Evolutionary conservation across 352 stramenopile species (phyloP).

Genomic region (Phytophthora hibernalis): DNA sequence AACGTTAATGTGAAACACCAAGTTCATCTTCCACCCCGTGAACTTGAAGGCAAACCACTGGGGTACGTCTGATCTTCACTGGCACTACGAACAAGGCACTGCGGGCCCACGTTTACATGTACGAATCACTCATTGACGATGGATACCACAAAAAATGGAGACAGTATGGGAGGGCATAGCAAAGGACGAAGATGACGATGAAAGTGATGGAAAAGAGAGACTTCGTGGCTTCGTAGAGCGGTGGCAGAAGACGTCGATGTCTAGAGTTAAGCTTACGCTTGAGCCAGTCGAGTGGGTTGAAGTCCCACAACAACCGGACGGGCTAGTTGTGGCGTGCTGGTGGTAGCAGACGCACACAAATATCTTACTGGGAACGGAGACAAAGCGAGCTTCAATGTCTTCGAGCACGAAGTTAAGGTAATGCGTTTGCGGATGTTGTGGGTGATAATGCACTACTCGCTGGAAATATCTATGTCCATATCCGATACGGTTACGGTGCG

Average conservation of each 20-base stretch:
- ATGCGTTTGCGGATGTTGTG: conserved; percentile 12
- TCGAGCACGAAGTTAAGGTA: too few species aligned
- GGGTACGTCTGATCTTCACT: not conserved
- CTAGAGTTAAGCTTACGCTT: not conserved
- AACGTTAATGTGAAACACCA: not conserved
- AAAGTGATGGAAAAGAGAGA: not conserved
- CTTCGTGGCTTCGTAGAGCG: not conserved
- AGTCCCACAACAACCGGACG: not conserved
- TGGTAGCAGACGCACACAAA: conserved; percentile 2
- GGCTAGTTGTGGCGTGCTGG: conserved; percentile 6
- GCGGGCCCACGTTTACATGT: conserved; percentile 6
- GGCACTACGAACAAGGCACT: not conserved
- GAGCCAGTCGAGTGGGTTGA: conserved; percentile 7
- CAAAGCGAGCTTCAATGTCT: not conserved
- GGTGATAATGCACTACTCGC: conserved; percentile 2
- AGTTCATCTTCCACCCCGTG: conserved; percentile 9
- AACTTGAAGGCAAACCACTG: conserved; percentile 16
- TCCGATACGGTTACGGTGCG: too few species aligned
- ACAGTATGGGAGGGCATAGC: too few species aligned
- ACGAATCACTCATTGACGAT: conserved; percentile 17
- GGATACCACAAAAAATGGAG: conserved; percentile 9
- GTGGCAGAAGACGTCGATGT: not conserved
- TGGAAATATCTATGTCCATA: too few species aligned
- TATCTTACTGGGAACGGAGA: conserved; percentile 3
- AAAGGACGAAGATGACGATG: not conserved